Base-by-base conservation (phyloP, 768 basidiomycete genomes). In the Leucocoprinus sp. region DNA sequence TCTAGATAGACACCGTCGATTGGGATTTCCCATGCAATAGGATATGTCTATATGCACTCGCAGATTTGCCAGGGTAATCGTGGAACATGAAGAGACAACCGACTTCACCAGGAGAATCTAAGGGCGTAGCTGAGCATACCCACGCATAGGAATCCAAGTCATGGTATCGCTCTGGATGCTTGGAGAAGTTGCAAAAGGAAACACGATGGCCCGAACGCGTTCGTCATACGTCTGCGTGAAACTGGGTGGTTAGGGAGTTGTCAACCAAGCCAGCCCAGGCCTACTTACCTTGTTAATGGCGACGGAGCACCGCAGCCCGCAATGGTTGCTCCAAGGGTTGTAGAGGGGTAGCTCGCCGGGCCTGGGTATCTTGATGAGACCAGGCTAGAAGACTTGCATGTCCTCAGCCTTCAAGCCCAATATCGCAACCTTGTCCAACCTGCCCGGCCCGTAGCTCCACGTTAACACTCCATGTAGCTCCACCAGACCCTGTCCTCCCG, bases 1-100 rank as follows among this genome's bases (percentile, higher is more conserved):
- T 88, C 81, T 26, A 90, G 69, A 57, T 69, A 88, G 4, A 88
- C 80, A 45, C 78, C 78, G 43, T 86, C 84, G 5, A 89, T 48
- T 21, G 73, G 67, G 5, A 86, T 64, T 58, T 89, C 86, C 86
- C 86, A 88, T 8, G 78, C 69, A 21, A 82, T 65, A 1, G 80
- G 77, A 57, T 82, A 82, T 9, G 62, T 59, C 80, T 80, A 52
- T 5, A n/a, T 28, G 57, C 51, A 22, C 54, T n/a, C 7, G 40
- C 21, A 31, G 43, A 11, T 3, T 22, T 23, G 18, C 12, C 22
- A 19, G 28, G n/a, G 15, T 24, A 49, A 42, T 18, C 36, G 26
- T n/a, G 43, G 11, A 14, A 17, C 18, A 15, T 37, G 12, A 35
- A 9, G 0, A 33, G 11, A 8, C 8, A 12, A 24, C 6, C 15